These are phyloP conservation scores for Prunella vulgaris DNA, from an alignment of 257 asterid genomes.

Conservation along the genomic window DNA sequence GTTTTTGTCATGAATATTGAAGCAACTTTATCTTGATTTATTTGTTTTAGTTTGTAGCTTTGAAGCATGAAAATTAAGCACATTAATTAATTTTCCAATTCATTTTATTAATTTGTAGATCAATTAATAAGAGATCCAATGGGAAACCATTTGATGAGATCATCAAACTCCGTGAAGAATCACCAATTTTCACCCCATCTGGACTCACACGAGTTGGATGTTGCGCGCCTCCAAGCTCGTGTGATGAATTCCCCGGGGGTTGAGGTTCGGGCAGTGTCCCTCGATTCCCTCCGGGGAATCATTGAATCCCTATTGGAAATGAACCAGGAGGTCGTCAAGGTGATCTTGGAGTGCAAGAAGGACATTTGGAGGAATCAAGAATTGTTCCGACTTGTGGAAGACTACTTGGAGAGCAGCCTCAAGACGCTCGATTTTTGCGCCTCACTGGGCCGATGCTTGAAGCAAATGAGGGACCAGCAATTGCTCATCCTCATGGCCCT, in stretches of 20 bases:
- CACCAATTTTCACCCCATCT: constrained; percentile 46
- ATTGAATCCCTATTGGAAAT: constrained; percentile 70
- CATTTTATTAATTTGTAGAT: neutral
- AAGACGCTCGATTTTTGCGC: constrained; percentile 78
- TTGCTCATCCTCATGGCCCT: constrained; percentile 57
- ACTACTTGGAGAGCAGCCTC: constrained; percentile 82
- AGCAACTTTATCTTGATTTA: neutral
- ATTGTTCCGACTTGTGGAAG: constrained; percentile 79
- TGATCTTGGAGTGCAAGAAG: constrained; percentile 74
- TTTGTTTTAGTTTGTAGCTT: constrained; percentile 6
- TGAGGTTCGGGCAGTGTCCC: constrained; percentile 72
- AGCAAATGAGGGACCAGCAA: constrained; percentile 58
- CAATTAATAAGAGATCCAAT: constrained; percentile 25
- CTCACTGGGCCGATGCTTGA: constrained; percentile 63
- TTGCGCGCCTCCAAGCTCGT: constrained; percentile 53
- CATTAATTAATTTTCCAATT: too few species aligned
- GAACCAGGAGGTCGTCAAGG: constrained; percentile 86
- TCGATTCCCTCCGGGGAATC: constrained; percentile 72
- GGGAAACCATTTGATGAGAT: constrained; percentile 85
- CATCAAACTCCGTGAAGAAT: constrained; percentile 40
- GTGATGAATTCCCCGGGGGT: constrained; percentile 61
- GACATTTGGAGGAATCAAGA: constrained; percentile 79
- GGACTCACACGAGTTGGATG: constrained; percentile 58
- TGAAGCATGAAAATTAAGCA: constrained; percentile 10
- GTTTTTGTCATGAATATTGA: too few species aligned